Base-by-base conservation (phyloP, 2,329 filamentous ascomycete species). In the Scedosporium boydii region DNA sequence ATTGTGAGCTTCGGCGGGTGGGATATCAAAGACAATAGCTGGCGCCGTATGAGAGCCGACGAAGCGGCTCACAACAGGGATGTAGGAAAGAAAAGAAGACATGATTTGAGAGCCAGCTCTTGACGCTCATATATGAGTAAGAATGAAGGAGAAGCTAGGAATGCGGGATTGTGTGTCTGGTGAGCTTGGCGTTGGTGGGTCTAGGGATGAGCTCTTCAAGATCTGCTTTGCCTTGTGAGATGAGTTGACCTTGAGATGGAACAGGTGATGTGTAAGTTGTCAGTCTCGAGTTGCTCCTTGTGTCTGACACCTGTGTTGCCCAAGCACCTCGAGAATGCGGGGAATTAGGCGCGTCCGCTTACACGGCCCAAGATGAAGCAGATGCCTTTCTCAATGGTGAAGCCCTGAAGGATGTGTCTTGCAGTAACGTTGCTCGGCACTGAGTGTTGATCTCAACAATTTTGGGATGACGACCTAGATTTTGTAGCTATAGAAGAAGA, bases 1-100 rank as follows among this genome's bases (percentile, higher is more conserved):
- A 72, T 89, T 84, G 75, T 96, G 86, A 63, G 91, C 80, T 66
- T 89, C 79, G 62, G 93, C 87, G 0, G 89, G 79, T 7, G 88
- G 80, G 6, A 97, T 71, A 60, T 80, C 70, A 68, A 87, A 61
- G 27, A 55, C 27, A 3, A n/a, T n/a, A 6, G 23, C 59, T 7
- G 59, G 21, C 12, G 29, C 12, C 4, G 51, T n/a, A 9, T 51
- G 18, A 10, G 59, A 61, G 27, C 59, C 48, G 41, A 61, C 18
- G 23, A 61, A 26, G 38, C 59, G 46, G 29, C 44, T 56, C 14
- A 61, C 29, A 14, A 41, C 29, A 21, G 59, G 59, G n/a, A 61
- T 42, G 34, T 61, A 61, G 27, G 59, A 61, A n/a, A 61, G 59
- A 41, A 61, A 7, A 21, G 59, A 61, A 18, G 59, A 38, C 59